Base-by-base conservation (phyloP, 129 eudicot species). In the Helichrysum umbraculigerum region DNA sequence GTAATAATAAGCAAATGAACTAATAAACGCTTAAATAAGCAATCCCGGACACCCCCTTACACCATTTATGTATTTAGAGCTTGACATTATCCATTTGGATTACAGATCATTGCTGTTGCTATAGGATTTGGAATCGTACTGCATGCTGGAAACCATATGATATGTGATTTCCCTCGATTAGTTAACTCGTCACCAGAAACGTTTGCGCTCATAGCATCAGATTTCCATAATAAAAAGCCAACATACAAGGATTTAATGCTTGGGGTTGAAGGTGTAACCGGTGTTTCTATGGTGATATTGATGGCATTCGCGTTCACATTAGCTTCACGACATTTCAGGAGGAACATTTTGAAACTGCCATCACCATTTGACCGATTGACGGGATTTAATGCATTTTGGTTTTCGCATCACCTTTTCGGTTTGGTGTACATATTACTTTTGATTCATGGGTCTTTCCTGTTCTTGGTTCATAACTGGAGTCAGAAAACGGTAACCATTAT, bases 321-420 rank as follows among this genome's bases (percentile, higher is more conserved):
- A 71, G 99, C 99, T 70, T 89, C 96, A 28, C 73, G 90, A 41
- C 62, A 79, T 58, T 91, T 95, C 59, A 75, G 99, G 70, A 86
- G 72, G 70, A 88, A 87, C 64, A 66, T 81, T 8, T 84, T 91
- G 74, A 95, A 89, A 84, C 82, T 95, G 74, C 99, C 99, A 59
- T 66, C 87, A 15, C 99, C 99, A 17, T 89, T 89, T 35, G 88
- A 86, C 83, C 83, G 91, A 76, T 77, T 95, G 64, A 92, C 97
- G 20, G 99, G 99, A 25, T 95, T 91, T 78, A 95, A 95, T 70
- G 96, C 99, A 9, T 95, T 95, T 51, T 95, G 99, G 99, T 91
- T 91, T 69, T 95, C 99, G 16, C 99, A 95, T 83, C 99, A 95
- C 68, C 93, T 95, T 75, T 83, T 88, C 12, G 90, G 81, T 72